A percentile compares a stretch with the other conserved stretches of the same genome.
These are phyloP conservation scores for Novymonas esmeraldas DNA, from an alignment of 208 protist genomes.

Conservation along the genomic window DNA sequence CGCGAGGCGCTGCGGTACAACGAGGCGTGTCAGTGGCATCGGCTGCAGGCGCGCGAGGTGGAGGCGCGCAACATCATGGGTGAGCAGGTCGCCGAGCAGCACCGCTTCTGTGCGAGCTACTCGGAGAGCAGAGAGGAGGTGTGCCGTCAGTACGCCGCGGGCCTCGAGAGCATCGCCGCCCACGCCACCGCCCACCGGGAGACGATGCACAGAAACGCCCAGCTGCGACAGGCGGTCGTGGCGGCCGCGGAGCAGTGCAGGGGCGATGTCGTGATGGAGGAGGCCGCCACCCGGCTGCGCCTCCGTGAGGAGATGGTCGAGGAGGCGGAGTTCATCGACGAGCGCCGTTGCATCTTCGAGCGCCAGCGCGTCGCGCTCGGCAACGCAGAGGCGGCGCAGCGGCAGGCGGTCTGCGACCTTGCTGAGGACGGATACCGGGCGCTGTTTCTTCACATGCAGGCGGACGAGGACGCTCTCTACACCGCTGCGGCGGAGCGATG, in stretches of 20 bases:
- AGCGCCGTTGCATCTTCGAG: slow-evolving; percentile 26
- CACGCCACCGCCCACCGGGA: slow-evolving; percentile 13
- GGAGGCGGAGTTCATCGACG: slow-evolving; percentile 27
- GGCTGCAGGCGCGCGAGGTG: slow-evolving; percentile 22
- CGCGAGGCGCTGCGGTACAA: slow-evolving; percentile 37
- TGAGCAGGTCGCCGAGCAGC: slow-evolving; percentile 30
- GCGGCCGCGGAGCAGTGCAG: slow-evolving; percentile 36
- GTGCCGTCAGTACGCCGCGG: background rate
- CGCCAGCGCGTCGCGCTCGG: slow-evolving; percentile 15
- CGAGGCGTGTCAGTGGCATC: slow-evolving; percentile 37
- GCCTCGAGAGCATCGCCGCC: slow-evolving; percentile 17
- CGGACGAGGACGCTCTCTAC: slow-evolving; percentile 16
- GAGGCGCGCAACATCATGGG: slow-evolving; percentile 23
- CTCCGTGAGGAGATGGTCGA: slow-evolving; percentile 28
- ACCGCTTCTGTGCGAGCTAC: slow-evolving; percentile 24
- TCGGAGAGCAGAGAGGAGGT: slow-evolving; percentile 15
- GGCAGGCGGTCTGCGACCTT: slow-evolving; percentile 23
- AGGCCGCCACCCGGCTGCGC: slow-evolving; percentile 28
- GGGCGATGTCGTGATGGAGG: slow-evolving; percentile 37
- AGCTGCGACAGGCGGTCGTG: slow-evolving; percentile 19
- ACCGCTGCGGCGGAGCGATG: slow-evolving; percentile 5
- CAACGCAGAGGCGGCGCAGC: slow-evolving; percentile 9
- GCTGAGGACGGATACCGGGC: slow-evolving; percentile 36
- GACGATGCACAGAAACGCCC: slow-evolving; percentile 9
- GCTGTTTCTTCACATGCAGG: slow-evolving; percentile 41